Percentiles rank a stretch among this genome's conserved stretches.
These are phyloP conservation scores for Eragrostis nindensis DNA, from an alignment of 176 grass and related monocot species.

Conservation along the genomic window DNA sequence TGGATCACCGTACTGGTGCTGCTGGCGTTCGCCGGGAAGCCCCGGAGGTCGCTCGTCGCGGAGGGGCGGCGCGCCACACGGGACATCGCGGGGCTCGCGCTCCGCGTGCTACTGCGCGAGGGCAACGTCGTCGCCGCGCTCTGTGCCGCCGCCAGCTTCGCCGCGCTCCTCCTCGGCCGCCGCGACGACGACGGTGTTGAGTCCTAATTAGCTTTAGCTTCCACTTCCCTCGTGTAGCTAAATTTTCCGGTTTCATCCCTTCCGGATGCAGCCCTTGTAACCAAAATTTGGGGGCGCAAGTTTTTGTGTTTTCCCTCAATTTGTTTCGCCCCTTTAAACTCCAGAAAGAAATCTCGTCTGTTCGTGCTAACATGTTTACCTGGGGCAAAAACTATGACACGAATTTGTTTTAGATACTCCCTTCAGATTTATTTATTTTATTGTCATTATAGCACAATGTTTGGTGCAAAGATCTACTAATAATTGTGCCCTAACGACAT, in stretches of 20 bases:
- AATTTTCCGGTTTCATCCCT: neutral
- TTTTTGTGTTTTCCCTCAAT: neutral
- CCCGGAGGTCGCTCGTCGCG: constrained; percentile 56
- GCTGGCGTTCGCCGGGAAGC: constrained; percentile 68
- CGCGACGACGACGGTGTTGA: neutral
- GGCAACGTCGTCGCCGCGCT: constrained; percentile 64
- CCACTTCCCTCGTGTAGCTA: neutral
- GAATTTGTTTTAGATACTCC: neutral
- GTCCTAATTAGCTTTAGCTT: neutral
- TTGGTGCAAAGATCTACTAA: too few species aligned
- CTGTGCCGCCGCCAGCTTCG: constrained; percentile 61
- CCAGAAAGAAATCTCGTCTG: neutral
- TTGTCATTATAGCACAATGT: too few species aligned
- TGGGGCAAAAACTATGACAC: neutral
- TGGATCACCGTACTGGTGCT: constrained; percentile 98
- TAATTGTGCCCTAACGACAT: too few species aligned
- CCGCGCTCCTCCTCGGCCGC: constrained; percentile 34
- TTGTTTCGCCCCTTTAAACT: neutral
- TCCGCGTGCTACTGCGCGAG: constrained; percentile 63
- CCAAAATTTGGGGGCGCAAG: neutral
- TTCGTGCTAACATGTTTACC: neutral
- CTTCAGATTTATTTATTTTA: too few species aligned
- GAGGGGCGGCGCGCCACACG: constrained; percentile 63
- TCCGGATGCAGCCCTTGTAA: neutral
- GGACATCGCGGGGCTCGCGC: constrained; percentile 64